phyloP scores from a whole-genome alignment of 208 protist genomes.

The Wallacemonas rigidus region DNA sequence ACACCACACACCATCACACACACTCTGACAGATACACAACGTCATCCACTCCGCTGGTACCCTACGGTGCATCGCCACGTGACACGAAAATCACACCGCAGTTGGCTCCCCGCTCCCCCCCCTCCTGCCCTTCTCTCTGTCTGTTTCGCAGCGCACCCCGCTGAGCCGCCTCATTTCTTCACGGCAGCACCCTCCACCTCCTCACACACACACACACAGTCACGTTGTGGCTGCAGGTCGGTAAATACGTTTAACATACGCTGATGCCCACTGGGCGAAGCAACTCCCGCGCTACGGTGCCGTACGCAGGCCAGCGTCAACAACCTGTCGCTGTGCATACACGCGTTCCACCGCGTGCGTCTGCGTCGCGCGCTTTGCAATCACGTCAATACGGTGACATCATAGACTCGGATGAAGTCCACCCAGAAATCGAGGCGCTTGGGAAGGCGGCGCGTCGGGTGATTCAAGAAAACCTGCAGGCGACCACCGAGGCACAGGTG shows the following conservation, averaged over 20 bases:
- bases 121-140: too few species aligned
- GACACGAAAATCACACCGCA: too few species aligned
- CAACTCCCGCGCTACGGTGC: neutral
- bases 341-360: neutral
- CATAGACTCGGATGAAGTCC: slow-evolving; percentile 64
- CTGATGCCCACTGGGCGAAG: too few species aligned
- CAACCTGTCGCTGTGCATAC: neutral
- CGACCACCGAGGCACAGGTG: slow-evolving; percentile 67
- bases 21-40: too few species aligned
- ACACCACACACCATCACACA: too few species aligned
- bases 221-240: neutral
- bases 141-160: too few species aligned
- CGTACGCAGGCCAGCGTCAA: neutral
- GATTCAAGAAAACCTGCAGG: slow-evolving; percentile 59
- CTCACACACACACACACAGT: neutral
- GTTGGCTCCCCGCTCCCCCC: too few species aligned
- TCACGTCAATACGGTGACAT: slow-evolving; percentile 50
- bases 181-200: too few species aligned
- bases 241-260: neutral
- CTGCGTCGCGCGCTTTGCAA: neutral
- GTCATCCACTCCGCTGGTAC: too few species aligned
- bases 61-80: too few species aligned
- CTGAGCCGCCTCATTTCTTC: too few species aligned
- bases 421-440: slow-evolving; percentile 75
- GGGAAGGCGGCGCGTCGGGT: slow-evolving; percentile 40